Evolutionary conservation across 2,329 filamentous ascomycete species (phyloP), one percentile per base, ranked within the genome.

Genomic region (Didymella pomorum): DNA sequence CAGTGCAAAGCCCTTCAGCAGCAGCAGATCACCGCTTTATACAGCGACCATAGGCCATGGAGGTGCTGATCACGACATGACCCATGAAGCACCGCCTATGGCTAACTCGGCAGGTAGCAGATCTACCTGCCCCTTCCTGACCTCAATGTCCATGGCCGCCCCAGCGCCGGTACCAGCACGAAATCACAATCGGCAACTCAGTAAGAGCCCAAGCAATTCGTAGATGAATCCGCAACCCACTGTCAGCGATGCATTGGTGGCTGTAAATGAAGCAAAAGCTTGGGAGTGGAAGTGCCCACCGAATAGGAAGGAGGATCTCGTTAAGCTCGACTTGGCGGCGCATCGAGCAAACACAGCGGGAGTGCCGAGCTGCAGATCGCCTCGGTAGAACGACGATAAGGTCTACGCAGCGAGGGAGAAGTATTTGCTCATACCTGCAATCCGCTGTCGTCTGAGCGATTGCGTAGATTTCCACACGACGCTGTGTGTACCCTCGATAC

Each of bases 261-360:
- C 60, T 41, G 50, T 68, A 71, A 63, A 75, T 74, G 71, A 70
- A 68, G 42, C 41, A 64, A 66, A 71, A 72, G 69, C 71, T 72
- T 56, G 58, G 46, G 44, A 52, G 58, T 67, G 63, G 59, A 61
- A 54, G 56, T 52, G 49, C 49, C 20, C 56, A 65, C 71, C 42
- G 49, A 71, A 67, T 61, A 66, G 73, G 73, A 70, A 75, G 73
- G 72, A 71, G 72, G 68, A 62, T 61, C 59, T 71, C 21, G 65
- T 63, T 52, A 66, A 64, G 57, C 62, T 53, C 46, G 58, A 58
- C 71, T 76, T 73, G 72, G 71, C 64, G 50, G 61, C 44, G 48
- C 60, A 62, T 52, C 26, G 43, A 53, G 29, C 48, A 58, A 51
- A 52, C 63, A 60, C 49, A 63, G 59, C 28, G 43, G 56, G 33